Base-by-base conservation (phyloP, 306 rosid genomes). In the Lotus japonicus region DNA sequence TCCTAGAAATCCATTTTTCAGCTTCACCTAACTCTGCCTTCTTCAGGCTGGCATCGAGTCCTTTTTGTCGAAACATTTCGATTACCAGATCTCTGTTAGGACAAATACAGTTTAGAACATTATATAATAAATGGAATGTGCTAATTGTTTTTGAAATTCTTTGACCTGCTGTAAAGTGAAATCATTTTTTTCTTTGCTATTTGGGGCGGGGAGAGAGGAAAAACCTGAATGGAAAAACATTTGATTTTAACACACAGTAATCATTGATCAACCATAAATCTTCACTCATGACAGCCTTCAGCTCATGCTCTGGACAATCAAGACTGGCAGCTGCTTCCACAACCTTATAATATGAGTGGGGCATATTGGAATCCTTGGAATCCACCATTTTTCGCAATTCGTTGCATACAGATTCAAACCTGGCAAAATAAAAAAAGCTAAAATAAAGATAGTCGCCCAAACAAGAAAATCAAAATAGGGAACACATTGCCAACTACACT, bases 221-320 rank as follows among this genome's bases (percentile, higher is more conserved):
- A 61, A 80, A 92, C 98, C 98, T 90, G 64, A 94, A 82, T 43
- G 84, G 84, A n/a, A n/a, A n/a, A 48, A 90, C 92, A 49, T 85
- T 89, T 46, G 95, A 86, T 72, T 83, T 85, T 65, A 84, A 60
- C 60, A 88, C 90, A 72, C 85, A 94, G 19, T 39, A 70, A 70
- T 95, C 97, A 70, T 85, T 79, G 68, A 57, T 85, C 81, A 3
- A n/a, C n/a, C 69, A 77, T 13, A 92, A 92, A 82, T 87, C 84
- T 76, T 88, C 85, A 46, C 74, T 63, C 70, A 91, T 63, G 56
- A 85, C 76, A 45, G 77, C 84, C 85, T 79, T 80, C 72, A 94
- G 75, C 83, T 88, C 99, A 46, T 84, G 87, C 14, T 53, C 76
- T 58, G 92, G 92, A 76, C 79, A 80, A 44, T 86, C 92, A 44